phyloP scores from a whole-genome alignment of 164 flowering plant genomes.

The Tetracentron sinense region DNA sequence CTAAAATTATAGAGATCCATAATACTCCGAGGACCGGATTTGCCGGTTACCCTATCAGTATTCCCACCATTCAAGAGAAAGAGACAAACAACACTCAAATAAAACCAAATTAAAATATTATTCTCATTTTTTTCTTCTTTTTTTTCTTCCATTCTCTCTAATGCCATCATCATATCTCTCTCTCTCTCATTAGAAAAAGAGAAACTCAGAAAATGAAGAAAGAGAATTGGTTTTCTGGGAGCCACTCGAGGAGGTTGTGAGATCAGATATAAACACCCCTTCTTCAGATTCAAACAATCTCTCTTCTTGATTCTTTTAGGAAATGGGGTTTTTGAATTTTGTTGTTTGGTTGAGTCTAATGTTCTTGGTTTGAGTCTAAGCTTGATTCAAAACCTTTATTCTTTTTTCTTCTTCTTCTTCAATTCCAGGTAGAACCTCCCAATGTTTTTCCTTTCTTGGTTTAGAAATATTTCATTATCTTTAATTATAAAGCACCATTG shows the following conservation, averaged over 20 bases:
- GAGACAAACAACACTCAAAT: not conserved
- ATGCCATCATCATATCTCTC: too few species aligned
- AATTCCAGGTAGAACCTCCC: not conserved
- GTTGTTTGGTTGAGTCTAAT: not conserved
- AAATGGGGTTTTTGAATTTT: not conserved
- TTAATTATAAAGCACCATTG: not conserved
- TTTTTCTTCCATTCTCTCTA: not conserved
- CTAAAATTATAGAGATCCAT: constrained; percentile 42
- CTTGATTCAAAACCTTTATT: too few species aligned
- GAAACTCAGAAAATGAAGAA: constrained; percentile 4
- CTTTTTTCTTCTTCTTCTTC: not conserved
- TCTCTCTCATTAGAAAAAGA: not conserved
- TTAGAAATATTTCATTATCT: not conserved
- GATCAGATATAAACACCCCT: constrained; percentile 13
- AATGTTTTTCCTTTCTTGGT: not conserved
- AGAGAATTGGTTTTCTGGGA: constrained; percentile 17
- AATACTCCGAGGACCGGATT: constrained; percentile 42
- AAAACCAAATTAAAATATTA: not conserved
- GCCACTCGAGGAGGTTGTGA: constrained; percentile 31
- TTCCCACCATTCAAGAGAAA: constrained; percentile 12
- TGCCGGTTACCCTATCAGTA: constrained; percentile 15
- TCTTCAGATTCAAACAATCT: constrained; percentile 21
- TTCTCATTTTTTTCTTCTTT: not conserved
- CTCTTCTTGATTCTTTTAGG: not conserved
- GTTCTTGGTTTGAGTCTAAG: too few species aligned